Percentiles rank a stretch among this genome's conserved stretches.
Conservation (phyloP, 139 green algal genomes). For the Ostreobium quekettii region DNA sequence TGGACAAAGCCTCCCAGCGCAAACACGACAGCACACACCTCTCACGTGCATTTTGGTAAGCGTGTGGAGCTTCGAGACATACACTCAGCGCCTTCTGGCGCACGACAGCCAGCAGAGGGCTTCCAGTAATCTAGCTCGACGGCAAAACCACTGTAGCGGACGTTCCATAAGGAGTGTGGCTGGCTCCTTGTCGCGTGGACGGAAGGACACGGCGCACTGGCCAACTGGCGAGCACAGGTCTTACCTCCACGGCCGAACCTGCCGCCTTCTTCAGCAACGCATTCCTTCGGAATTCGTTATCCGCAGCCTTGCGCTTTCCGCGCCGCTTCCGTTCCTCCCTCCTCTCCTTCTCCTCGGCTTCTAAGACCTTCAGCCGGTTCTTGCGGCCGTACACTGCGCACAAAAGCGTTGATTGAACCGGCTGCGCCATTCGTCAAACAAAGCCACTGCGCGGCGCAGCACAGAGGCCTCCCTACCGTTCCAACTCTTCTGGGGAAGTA, state of each 20-base stretch:
- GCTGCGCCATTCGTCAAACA: neutral
- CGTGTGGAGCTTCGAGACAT: too few species aligned
- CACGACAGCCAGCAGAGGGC: too few species aligned
- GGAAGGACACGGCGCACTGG: too few species aligned
- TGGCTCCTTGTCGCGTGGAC: too few species aligned
- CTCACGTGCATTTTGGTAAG: too few species aligned
- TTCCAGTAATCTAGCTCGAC: too few species aligned
- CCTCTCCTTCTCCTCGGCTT: conserved; percentile 41
- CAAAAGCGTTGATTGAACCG: neutral
- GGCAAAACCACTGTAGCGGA: neutral
- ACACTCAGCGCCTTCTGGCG: too few species aligned
- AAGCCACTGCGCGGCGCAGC: neutral
- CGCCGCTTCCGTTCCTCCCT: conserved; percentile 30
- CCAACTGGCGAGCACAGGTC: too few species aligned
- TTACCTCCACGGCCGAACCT: too few species aligned
- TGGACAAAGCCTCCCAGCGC: too few species aligned
- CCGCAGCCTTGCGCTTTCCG: conserved; percentile 19
- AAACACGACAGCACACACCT: too few species aligned
- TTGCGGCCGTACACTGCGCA: conserved; percentile 83
- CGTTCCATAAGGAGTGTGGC: neutral
- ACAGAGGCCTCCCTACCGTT: conserved; percentile 46
- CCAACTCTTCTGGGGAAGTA: conserved; percentile 91
- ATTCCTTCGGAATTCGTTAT: conserved; percentile 15
- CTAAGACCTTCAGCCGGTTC: conserved; percentile 62
- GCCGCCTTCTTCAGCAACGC: conserved; percentile 13